phyloP scores from a whole-genome alignment of 129 eudicot genomes.

The Erigeron canadensis region DNA sequence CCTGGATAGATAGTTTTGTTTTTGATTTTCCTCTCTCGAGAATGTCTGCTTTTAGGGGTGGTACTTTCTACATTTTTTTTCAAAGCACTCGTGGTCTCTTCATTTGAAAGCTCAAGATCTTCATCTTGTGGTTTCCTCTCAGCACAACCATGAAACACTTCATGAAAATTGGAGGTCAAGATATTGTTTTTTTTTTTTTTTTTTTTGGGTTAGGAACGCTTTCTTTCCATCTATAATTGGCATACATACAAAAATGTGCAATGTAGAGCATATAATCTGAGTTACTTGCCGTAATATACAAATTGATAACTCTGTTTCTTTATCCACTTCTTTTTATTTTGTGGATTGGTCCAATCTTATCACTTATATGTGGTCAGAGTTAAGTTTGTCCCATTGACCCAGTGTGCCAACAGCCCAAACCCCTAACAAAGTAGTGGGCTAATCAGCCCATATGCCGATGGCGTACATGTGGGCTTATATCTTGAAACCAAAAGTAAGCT shows the following conservation, averaged over 20 bases:
- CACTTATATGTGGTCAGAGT: too few relatives aligned
- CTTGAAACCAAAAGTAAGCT: too few relatives aligned
- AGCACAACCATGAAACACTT: slow-evolving; percentile 22
- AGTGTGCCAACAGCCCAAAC: too few relatives aligned
- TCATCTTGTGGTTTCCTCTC: slow-evolving; percentile 28
- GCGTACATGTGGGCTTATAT: too few relatives aligned
- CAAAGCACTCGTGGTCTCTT: slow-evolving; percentile 35
- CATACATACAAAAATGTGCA: background rate
- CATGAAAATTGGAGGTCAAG: background rate
- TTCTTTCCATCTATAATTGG: background rate
- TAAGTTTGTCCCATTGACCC: too few relatives aligned
- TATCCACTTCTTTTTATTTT: slow-evolving; percentile 1
- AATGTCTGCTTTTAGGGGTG: slow-evolving; percentile 46
- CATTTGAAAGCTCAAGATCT: slow-evolving; percentile 28
- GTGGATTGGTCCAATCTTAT: background rate
- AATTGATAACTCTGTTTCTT: background rate
- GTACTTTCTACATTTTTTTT: slow-evolving; percentile 48
- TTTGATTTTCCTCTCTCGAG: slow-evolving; percentile 52
- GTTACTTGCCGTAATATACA: background rate
- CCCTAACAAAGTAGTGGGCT: too few relatives aligned
- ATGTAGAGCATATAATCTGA: background rate
- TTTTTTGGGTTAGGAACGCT: too few relatives aligned
- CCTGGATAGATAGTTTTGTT: slow-evolving; percentile 43
- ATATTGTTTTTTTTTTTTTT: too few relatives aligned
- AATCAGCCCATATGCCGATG: too few relatives aligned